Base-by-base conservation (phyloP, 768 basidiomycete species). In the Suillus spraguei region DNA sequence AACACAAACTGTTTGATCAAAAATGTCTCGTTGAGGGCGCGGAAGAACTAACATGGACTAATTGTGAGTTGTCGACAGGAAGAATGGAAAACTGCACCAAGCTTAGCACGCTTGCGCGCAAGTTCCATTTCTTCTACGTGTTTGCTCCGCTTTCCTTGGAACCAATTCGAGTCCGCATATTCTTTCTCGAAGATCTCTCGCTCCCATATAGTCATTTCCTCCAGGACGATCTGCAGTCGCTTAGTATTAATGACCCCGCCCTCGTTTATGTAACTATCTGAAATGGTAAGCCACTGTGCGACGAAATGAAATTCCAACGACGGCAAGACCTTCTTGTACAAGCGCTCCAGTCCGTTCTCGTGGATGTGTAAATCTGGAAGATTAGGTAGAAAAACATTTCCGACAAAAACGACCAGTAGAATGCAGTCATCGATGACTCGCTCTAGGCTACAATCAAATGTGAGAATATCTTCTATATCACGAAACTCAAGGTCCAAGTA, bases 341-440 rank as follows among this genome's bases (percentile, higher is more conserved):
- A 79, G 68, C 83, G 85, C 78, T 99, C 95, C 67, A 99, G 74
- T 17, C 94, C 97, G 72, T 98, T 97, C 77, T 97, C 94, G 70
- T 99, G 95, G 73, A 99, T 99, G 73, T 99, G 97, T 32, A 99
- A 76, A 75, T 97, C 95, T 5, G 97, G 97, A 63, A 99, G 77
- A 78, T 99, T 93, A 9, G 97, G 97, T 66, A 99, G 76, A 78
- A 99, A 99, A 78, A 98, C 97, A 73, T 99, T 99, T 38, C 97
- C 97, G 59, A 99, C 90, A 69, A 99, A 99, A 33, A 99, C 94
- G 28, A 95, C 94, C 68, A 99, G 86, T 9, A 99, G 82, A 70
- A 99, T 92, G 77, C 99, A 99, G 79, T 99, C 97, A 76, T 99
- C 97, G 72, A 99, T 97, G 75, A 99, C 82, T 41, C 93, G 88